Percentiles rank a stretch among this genome's conserved stretches.
phyloP scores from a whole-genome alignment of 2,329 filamentous ascomycete genomes.

The Fusarium sp. region DNA sequence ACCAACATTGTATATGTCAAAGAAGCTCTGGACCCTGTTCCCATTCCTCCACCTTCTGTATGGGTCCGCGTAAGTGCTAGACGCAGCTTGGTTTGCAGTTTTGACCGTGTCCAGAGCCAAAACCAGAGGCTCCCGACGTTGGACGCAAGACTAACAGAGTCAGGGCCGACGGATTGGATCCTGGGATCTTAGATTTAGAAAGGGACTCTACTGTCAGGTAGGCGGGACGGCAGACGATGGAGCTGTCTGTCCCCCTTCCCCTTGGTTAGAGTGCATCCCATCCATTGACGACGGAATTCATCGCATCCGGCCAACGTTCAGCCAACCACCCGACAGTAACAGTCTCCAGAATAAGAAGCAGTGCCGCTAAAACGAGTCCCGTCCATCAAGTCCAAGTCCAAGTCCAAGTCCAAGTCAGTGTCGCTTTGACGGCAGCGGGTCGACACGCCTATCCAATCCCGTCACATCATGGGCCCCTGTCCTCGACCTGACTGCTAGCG shows the following conservation, averaged over 20 bases:
- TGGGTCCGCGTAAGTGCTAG: slow-evolving; percentile 7
- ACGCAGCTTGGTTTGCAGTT: slow-evolving; percentile 17
- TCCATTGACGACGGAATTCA: slow-evolving; percentile 17
- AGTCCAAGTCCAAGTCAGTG: slow-evolving; percentile 14
- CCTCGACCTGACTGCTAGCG: background rate
- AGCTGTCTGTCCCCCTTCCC: background rate
- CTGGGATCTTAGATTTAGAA: slow-evolving; percentile 3
- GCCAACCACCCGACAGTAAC: slow-evolving; percentile 31
- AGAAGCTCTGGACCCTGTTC: slow-evolving; percentile 16
- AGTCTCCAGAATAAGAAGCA: background rate
- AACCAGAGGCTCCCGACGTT: slow-evolving; percentile 1
- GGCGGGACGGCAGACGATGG: background rate
- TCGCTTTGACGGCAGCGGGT: slow-evolving; percentile 43
- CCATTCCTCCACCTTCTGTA: slow-evolving; percentile 14
- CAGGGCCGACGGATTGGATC: slow-evolving; percentile 16
- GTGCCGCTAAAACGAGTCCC: slow-evolving; percentile 23
- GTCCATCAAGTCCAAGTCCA: slow-evolving; percentile 21
- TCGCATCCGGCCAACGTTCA: slow-evolving; percentile 46
- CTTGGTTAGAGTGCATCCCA: too few species aligned
- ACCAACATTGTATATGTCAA: slow-evolving; percentile 19
- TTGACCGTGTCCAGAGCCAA: slow-evolving; percentile 14
- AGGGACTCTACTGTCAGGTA: background rate
- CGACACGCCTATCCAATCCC: slow-evolving; percentile 32
- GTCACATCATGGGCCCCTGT: slow-evolving; percentile 11
- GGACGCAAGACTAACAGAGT: slow-evolving; percentile 5